Evolutionary conservation across 305 asterid genomes (phyloP).

Genomic region (Ajuga reptans): DNA sequence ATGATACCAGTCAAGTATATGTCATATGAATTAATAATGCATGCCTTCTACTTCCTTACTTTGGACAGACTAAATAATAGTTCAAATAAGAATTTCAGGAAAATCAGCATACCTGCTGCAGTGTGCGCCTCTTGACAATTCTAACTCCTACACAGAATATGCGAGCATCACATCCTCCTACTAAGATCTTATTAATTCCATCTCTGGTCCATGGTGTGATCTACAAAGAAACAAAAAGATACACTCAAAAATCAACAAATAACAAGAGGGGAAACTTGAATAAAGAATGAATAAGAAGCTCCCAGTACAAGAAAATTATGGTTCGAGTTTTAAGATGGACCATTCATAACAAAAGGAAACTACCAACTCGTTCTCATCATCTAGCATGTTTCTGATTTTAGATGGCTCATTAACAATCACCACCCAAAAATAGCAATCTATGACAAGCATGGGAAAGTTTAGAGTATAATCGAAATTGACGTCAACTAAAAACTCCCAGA

Average conservation of each 20-base stretch:
- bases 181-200: conserved; percentile 77
- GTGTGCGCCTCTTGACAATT: conserved; percentile 79
- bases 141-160: conserved; percentile 86
- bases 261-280: neutral
- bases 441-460: neutral
- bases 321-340: neutral
- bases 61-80: neutral
- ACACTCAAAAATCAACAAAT: conserved; percentile 16
- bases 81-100: conserved; percentile 7
- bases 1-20: conserved; percentile 10
- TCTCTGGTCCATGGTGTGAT: conserved; percentile 86
- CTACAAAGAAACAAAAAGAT: conserved; percentile 36
- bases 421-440: neutral
- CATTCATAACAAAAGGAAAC: neutral
- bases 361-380: neutral
- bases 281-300: neutral
- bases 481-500: neutral
- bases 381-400: neutral
- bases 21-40: neutral
- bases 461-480: neutral
- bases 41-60: neutral
- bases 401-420: neutral
- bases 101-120: conserved; percentile 57
- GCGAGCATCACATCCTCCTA: conserved; percentile 89
- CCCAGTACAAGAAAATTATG: neutral